Base-by-base conservation (phyloP, 805 yeast genomes). In the Torulaspora maleeae region DNA sequence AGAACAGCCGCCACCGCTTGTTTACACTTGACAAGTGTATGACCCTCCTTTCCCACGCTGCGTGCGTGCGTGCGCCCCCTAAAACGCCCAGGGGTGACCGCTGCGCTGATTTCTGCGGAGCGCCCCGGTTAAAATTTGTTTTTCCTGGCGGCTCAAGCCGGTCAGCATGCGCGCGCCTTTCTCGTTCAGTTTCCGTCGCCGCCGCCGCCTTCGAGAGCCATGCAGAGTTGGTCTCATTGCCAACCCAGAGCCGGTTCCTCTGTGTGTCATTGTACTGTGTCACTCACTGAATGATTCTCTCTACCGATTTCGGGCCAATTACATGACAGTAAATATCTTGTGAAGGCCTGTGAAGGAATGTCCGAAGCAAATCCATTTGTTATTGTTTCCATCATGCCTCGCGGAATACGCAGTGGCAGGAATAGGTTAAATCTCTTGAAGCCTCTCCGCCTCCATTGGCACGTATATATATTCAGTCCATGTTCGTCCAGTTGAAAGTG, bases 351-450 rank as follows among this genome's bases (percentile, higher is more conserved):
- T 16, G 4, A 19, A 17, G 27, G 27, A 34, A 38, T 27, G 41
- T 38, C 41, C 41, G 41, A 27, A 38, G 16, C 33, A 38, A 16
- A 27, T 38, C 35, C 35, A 32, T 11, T 32, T 32, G 35, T 32
- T 32, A 8, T 32, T 7, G 19, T 32, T 27, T 32, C 35, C 17
- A 8, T 10, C 35, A 15, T 2, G n/a, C 12, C 35, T 32, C 35
- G 19, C 20, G 24, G 35, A 16, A 15, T 11, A 17, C 17, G 20
- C 35, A 32, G 25, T 6, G 10, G 25, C 7, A 22, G 10, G 10
- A 22, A 22, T 8, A 22, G 25, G 25, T 22, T 8, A 22, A 22
- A 19, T 19, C 20, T 22, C 25, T n/a, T 29, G 10, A 29, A 29
- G 17, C 36, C 22, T 16, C 12, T 20, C 36, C 22, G 3, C 22